A percentile compares a stretch with the other conserved stretches of the same genome.
Evolutionary conservation across 495 filamentous ascomycete genomes (phyloP).

Genomic region (Neurospora hispaniola): DNA sequence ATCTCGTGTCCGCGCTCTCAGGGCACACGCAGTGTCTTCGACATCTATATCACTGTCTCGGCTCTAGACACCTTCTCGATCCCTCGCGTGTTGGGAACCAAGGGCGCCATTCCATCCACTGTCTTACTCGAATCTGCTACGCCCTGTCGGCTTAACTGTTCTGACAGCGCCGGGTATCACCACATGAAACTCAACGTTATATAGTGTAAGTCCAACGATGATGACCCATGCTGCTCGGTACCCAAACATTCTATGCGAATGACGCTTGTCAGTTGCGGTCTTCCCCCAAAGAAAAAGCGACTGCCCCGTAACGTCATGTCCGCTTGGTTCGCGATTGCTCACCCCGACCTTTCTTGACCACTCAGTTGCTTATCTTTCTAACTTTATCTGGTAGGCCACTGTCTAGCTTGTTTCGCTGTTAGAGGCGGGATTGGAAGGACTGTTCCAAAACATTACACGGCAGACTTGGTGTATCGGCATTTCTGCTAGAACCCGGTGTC

Average conservation of each 20-base stretch:
- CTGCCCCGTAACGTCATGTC: neutral
- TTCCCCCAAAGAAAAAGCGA: neutral
- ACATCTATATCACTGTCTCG: slow-evolving; percentile 13
- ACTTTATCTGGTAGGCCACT: neutral
- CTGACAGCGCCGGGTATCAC: slow-evolving; percentile 11
- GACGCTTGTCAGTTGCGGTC: neutral
- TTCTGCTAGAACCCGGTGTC: slow-evolving; percentile 14
- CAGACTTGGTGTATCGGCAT: slow-evolving; percentile 2
- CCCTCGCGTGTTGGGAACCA: neutral
- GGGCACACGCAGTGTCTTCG: slow-evolving; percentile 7
- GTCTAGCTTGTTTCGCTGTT: neutral
- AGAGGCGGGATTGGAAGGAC: neutral
- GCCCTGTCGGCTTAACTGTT: neutral
- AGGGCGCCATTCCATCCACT: slow-evolving; percentile 3
- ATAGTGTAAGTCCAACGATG: neutral
- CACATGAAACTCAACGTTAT: neutral
- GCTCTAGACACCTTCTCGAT: neutral
- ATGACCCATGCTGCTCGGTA: neutral
- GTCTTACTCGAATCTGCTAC: slow-evolving; percentile 4
- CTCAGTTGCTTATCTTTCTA: neutral
- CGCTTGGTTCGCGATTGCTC: neutral
- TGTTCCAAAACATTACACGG: neutral
- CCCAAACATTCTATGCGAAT: neutral
- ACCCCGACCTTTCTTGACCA: neutral
- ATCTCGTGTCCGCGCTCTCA: neutral